phyloP scores from a whole-genome alignment of 2,329 filamentous ascomycete species.

The Exutisphaerella laricina region DNA sequence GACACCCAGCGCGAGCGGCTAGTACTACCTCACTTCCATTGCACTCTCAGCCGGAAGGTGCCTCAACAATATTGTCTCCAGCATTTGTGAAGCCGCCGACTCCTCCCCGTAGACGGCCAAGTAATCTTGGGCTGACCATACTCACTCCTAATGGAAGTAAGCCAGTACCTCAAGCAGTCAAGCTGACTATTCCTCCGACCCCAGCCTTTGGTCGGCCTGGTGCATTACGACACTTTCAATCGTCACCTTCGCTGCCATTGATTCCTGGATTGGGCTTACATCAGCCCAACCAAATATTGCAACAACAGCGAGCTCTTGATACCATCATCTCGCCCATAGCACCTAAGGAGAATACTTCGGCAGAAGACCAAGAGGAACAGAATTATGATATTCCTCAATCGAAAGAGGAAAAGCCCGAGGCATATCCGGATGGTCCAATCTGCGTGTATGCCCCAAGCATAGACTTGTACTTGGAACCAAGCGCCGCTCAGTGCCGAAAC shows the following conservation, averaged over 20 bases:
- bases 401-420: conserved; percentile 65
- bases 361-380: conserved; percentile 45
- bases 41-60: conserved; percentile 44
- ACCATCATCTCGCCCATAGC: conserved; percentile 30
- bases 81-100: conserved; percentile 76
- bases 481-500: conserved; percentile 65
- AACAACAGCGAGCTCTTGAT: conserved; percentile 22
- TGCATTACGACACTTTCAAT: conserved; percentile 55
- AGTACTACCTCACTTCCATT: conserved; percentile 49
- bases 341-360: conserved; percentile 10
- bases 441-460: conserved; percentile 75
- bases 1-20: conserved; percentile 43
- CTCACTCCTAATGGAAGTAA: conserved; percentile 57
- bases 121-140: conserved; percentile 67
- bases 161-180: conserved; percentile 54
- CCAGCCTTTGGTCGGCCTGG: conserved; percentile 48
- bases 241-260: conserved; percentile 55
- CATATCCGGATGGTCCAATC: conserved; percentile 75
- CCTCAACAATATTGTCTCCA: conserved; percentile 64
- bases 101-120: conserved; percentile 64
- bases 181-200: conserved; percentile 53
- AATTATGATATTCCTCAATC: conserved; percentile 54
- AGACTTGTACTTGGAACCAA: conserved; percentile 74
- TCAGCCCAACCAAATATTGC: conserved; percentile 8
- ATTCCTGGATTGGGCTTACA: conserved; percentile 40